Percentiles rank a stretch among this genome's conserved stretches.
Conservation (phyloP, 176 grass and related monocot genomes). For the Oryza australiensis region DNA sequence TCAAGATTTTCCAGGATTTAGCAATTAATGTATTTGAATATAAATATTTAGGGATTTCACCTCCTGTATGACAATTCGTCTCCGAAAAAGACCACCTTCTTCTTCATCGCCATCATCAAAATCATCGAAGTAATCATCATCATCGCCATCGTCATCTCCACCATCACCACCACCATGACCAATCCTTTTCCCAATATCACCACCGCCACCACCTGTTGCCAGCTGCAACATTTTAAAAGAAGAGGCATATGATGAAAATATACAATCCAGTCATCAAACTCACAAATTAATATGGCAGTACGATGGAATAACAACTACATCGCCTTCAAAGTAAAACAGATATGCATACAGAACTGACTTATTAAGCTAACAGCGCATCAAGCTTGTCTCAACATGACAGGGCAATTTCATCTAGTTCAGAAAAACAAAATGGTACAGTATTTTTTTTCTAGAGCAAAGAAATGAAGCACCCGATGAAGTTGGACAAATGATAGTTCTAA, state of each 20-base stretch:
- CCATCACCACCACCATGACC: slow-evolving; percentile 92
- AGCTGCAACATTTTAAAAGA: slow-evolving; percentile 49
- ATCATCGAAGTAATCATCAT: slow-evolving; percentile 98
- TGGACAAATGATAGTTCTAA: neutral
- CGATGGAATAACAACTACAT: neutral
- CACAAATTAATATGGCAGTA: neutral
- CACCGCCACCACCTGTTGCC: slow-evolving; percentile 89
- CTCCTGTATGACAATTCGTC: slow-evolving; percentile 77
- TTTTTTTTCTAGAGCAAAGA: neutral
- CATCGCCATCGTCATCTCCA: slow-evolving; percentile 91
- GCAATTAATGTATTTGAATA: slow-evolving; percentile 11
- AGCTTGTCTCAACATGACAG: neutral
- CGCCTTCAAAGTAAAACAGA: neutral
- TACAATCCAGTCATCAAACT: neutral
- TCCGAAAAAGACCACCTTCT: slow-evolving; percentile 87
- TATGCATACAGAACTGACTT: neutral
- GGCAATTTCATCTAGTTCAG: neutral
- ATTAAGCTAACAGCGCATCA: neutral
- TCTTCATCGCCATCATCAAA: slow-evolving; percentile 93
- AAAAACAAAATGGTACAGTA: neutral
- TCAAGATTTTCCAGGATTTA: neutral
- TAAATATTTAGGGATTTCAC: slow-evolving; percentile 51
- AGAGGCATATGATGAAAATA: slow-evolving; percentile 24
- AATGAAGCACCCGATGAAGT: neutral
- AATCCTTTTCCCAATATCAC: slow-evolving; percentile 95